Evolutionary conservation across 768 basidiomycete species (phyloP), one percentile per base, ranked within the genome.

Genomic region (Tulasnella sp.): DNA sequence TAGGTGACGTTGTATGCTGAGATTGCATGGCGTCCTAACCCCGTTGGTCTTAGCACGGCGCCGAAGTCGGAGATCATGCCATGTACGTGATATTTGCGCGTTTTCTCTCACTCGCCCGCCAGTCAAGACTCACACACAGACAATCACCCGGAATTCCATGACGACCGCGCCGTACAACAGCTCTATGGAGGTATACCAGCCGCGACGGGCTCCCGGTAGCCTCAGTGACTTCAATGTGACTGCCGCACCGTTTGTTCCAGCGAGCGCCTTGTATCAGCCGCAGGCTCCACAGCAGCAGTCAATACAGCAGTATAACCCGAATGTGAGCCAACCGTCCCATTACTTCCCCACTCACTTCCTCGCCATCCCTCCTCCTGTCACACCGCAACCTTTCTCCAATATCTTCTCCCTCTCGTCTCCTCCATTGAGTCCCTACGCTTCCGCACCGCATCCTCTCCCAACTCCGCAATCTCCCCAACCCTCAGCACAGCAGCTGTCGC

Each of bases 21-120:
- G 19, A n/a, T 27, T 27, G 42, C n/a, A 19, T 5, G 7, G 45
- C 45, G 44, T 42, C 54, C 54, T 59, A 31, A 59, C 42, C 46
- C 57, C 8, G 19, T 31, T 22, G 45, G 30, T 3, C 21, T 45
- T 27, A 60, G 62, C 87, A 91, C 70, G 90, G 86, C 64, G 79
- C 83, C 15, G 87, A 92, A 44, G 74, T 92, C 12, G 85, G 85
- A 43, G 88, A 87, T 10, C 83, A 85, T 67, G 89, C 88, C 66
- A 91, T 91, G 62, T 81, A 42, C 29, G 57, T 59, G 15, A n/a
- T 41, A 49, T 48, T 27, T 27, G n/a, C 10, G n/a, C 12, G 24
- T 29, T 34, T 25, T 25, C 45, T 46, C 29, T 31, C 38, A 25
- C 21, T 10, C 27, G 10, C 19, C 57, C 48, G 21, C 24, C 46